Conservation (phyloP, 805 yeast genomes). For the Lachancea kluyveri region DNA sequence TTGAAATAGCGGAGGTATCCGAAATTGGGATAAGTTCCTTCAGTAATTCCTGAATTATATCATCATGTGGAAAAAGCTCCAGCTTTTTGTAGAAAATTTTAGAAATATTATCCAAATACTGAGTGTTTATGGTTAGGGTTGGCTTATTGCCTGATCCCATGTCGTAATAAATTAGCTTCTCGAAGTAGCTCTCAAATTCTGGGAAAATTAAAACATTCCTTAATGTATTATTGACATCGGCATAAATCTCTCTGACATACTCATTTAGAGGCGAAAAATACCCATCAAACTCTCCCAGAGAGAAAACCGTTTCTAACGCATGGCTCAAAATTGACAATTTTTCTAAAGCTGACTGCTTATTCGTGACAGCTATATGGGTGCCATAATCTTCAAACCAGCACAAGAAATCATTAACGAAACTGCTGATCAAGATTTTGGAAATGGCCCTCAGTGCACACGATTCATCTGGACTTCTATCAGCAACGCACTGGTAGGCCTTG, state of each 20-base stretch:
- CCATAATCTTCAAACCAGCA: constrained; percentile 22
- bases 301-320: constrained; percentile 23
- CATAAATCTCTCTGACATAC: constrained; percentile 26
- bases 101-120: constrained; percentile 42
- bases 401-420: constrained; percentile 22
- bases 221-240: constrained; percentile 22
- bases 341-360: constrained; percentile 4
- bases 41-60: constrained; percentile 43
- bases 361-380: constrained; percentile 3
- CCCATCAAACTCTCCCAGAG: constrained; percentile 21
- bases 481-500: constrained; percentile 35
- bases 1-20: no score
- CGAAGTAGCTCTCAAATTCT: constrained; percentile 25
- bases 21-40: no score
- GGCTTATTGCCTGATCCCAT: constrained; percentile 33
- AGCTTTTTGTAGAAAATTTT: constrained; percentile 37
- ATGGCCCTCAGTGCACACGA: constrained; percentile 60
- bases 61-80: constrained; percentile 45
- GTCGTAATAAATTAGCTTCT: constrained; percentile 25
- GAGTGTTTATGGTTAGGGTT: constrained; percentile 37
- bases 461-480: constrained; percentile 49
- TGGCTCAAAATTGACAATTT: constrained; percentile 18
- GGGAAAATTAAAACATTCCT: constrained; percentile 25
- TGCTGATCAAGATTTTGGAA: constrained; percentile 29
- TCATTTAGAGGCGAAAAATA: constrained; percentile 30